Conservation (phyloP, 768 basidiomycete genomes). For the Suillus bovinus region DNA sequence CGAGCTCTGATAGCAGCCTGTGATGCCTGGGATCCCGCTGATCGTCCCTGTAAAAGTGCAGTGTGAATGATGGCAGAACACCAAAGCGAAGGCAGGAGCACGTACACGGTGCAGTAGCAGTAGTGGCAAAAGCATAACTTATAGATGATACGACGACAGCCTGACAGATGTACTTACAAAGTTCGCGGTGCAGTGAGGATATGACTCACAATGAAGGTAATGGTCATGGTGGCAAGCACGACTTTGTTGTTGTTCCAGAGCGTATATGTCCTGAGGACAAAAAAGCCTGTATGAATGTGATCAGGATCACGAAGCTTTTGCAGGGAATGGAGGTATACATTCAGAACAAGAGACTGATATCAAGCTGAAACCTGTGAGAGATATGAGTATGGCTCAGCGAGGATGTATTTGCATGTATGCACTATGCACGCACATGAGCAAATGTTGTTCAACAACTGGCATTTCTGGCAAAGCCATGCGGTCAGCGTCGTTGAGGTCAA, state of each 20-base stretch:
- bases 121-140: not conserved
- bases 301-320: not conserved
- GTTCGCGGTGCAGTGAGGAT: not conserved
- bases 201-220: not conserved
- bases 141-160: not conserved
- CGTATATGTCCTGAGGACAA: not conserved
- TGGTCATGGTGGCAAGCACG: not conserved
- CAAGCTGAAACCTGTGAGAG: not conserved
- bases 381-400: not conserved
- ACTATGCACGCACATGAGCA: not conserved
- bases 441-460: not conserved
- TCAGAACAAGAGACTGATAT: conserved; percentile 4
- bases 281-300: not conserved
- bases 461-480: not conserved
- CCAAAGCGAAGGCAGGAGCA: too few species aligned
- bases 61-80: not conserved
- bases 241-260: conserved; percentile 3
- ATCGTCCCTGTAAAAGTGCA: not conserved
- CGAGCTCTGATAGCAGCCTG: not conserved
- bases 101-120: conserved; percentile 6
- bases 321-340: not conserved
- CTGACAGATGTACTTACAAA: not conserved
- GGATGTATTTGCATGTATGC: not conserved
- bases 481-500: not conserved
- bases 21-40: not conserved